Base-by-base conservation (phyloP, 768 basidiomycete species). In the Boletus tylopilopsis region DNA sequence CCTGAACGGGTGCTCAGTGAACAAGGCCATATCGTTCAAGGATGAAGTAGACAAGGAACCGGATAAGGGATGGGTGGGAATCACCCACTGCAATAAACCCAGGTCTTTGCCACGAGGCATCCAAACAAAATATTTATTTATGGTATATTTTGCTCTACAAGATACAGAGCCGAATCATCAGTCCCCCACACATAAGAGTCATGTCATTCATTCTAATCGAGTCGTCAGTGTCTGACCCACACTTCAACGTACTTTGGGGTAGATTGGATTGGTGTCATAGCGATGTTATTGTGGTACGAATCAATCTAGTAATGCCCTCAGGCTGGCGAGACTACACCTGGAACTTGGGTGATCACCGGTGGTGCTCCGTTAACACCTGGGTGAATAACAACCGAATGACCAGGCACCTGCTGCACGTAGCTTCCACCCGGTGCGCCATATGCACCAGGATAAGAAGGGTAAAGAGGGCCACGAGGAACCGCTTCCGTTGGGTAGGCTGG, bases 301-400 rank as follows among this genome's bases (percentile, higher is more conserved):
- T 45, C 43, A 27, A 35, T 46, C 19, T 42, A 36, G 30, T 2
- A n/a, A 45, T 32, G n/a, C 23, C 19, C 49, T 59, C 42, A 64
- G 43, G 42, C 53, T 15, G 54, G 53, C 24, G 62, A 36, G 24
- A 65, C 56, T 40, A 68, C 38, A 58, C 61, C 61, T 19, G 79
- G 83, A 24, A 86, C 67, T 56, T 84, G 82, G 15, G 79, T 81
- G 42, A 89, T 69, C n/a, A 76, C 74, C 13, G 85, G 72, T 19
- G 79, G 76, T 33, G 72, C 74, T 32, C 86, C 85, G 53, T 80
- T 77, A 48, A 74, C 51, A 39, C 81, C 79, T 25, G 84, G 87
- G 56, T 86, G 85, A 53, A 90, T 81, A 39, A 89, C 69, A 54
- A 86, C 68, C 8, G 85, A 79, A 57, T 81, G 78, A 8, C 85